These are phyloP conservation scores for Brassica hybrid DNA, from an alignment of 441 rosid species.

Conservation along the genomic window DNA sequence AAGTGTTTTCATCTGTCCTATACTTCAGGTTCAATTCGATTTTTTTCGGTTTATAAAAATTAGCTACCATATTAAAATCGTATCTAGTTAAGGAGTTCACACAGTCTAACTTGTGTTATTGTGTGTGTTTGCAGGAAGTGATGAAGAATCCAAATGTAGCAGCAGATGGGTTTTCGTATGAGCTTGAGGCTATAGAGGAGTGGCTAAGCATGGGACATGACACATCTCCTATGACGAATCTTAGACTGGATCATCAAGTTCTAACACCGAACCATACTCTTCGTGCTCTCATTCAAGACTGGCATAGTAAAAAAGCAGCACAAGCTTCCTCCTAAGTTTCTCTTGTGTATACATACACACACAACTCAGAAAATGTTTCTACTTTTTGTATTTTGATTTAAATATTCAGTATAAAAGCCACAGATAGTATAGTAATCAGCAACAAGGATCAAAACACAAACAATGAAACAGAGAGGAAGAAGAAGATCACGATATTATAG, in stretches of 20 bases:
- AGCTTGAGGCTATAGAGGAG: slow-evolving; percentile 48
- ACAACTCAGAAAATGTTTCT: neutral
- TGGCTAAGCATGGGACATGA: slow-evolving; percentile 76
- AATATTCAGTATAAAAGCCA: neutral
- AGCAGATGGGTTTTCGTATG: neutral
- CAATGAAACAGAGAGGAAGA: too few relatives aligned
- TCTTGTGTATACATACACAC: neutral
- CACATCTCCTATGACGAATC: slow-evolving; percentile 80
- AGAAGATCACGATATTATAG: too few relatives aligned
- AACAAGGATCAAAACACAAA: too few relatives aligned
- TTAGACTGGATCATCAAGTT: slow-evolving; percentile 59
- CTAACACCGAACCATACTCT: slow-evolving; percentile 77
- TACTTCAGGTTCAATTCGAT: too few relatives aligned
- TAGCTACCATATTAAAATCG: too few relatives aligned
- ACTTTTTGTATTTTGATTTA: slow-evolving; percentile 1
- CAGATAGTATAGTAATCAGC: neutral
- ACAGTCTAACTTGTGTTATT: too few relatives aligned
- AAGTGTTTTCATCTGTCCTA: slow-evolving; percentile 72
- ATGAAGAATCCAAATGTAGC: neutral
- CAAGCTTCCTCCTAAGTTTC: slow-evolving; percentile 37
- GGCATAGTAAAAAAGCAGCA: slow-evolving; percentile 54
- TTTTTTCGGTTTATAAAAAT: too few relatives aligned
- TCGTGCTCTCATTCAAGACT: slow-evolving; percentile 73
- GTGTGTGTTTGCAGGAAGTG: neutral
- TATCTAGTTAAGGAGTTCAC: too few relatives aligned